Base-by-base conservation (phyloP, 805 yeast species). In the Babjeviella inositovora region DNA sequence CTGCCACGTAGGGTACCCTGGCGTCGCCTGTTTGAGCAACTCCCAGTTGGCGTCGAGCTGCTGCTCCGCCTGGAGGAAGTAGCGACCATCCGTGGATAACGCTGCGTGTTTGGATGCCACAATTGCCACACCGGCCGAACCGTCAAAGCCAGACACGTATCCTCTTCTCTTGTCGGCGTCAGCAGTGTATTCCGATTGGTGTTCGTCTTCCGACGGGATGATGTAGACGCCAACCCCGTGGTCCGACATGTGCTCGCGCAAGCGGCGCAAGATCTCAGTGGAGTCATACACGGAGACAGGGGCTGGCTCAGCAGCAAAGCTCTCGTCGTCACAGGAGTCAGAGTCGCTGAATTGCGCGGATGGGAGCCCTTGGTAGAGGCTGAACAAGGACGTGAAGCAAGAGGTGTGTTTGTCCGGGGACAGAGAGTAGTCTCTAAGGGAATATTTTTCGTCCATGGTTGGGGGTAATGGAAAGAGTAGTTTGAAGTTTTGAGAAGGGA, bases 1-100 rank as follows among this genome's bases (percentile, higher is more conserved):
- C 37, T 64, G 64, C 75, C 76, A 69, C 2, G 64, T 37, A 15
- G 64, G 65, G 32, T 57, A 58, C 28, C 53, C 60, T 25, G 43
- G 40, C 5, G 58, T 51, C 15, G 68, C 69, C 35, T 64, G 70
- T 35, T 54, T 65, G 33, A 69, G 46, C 29, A 69, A 49, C 5
- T 42, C 31, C 76, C 76, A 69, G 41, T 68, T 68, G 35, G 62
- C 62, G 39, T 69, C 77, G 29, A 69, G 48, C 39, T 66, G 72
- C 35, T 62, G 54, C 18, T 52, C 31, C 3, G 75, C 76, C 38
- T 68, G 76, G 25, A 54, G 57, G 35, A 67, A 69, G 41, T 69
- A 69, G 27, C 76, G 45, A 10, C 72, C 70, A 37, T 69, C 76
- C 5, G 77, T 69, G 1, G 71, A 56, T 30, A 69, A 50, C 2